A percentile compares a stretch with the other conserved stretches of the same genome.
Evolutionary conservation across 2,329 filamentous ascomycete species (phyloP).

Genomic region (Metarhizium rileyi): DNA sequence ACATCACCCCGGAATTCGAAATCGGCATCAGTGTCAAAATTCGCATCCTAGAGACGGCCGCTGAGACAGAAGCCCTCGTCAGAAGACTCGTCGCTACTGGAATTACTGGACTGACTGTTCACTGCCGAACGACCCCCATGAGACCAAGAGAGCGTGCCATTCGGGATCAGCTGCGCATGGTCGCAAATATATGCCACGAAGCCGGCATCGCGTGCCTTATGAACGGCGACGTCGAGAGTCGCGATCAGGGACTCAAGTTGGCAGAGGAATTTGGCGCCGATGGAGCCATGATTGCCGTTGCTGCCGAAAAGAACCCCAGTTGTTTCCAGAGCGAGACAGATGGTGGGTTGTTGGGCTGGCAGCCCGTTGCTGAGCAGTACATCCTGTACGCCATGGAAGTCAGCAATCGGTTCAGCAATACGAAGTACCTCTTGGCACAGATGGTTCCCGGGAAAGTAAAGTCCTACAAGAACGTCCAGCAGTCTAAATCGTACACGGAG

Average conservation of each 20-base stretch:
- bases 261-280: constrained; percentile 76
- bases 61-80: constrained; percentile 69
- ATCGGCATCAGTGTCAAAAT: constrained; percentile 98
- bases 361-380: constrained; percentile 68
- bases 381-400: constrained; percentile 62
- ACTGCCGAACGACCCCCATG: constrained; percentile 96
- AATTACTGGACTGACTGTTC: constrained; percentile 84
- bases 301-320: constrained; percentile 83
- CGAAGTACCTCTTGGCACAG: constrained; percentile 80
- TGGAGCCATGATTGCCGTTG: constrained; percentile 93
- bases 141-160: constrained; percentile 81
- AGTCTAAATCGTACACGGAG: constrained; percentile 61
- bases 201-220: constrained; percentile 87
- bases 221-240: constrained; percentile 81
- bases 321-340: constrained; percentile 64
- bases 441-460: constrained; percentile 73
- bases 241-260: constrained; percentile 62
- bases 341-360: constrained; percentile 66
- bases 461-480: constrained; percentile 50
- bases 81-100: constrained; percentile 72
- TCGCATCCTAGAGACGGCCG: constrained; percentile 67
- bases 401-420: constrained; percentile 84
- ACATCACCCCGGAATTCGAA: constrained; percentile 66
- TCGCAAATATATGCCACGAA: constrained; percentile 69
- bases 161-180: constrained; percentile 74